Conservation (phyloP, 768 basidiomycete genomes). For the Lentinula sp. region DNA sequence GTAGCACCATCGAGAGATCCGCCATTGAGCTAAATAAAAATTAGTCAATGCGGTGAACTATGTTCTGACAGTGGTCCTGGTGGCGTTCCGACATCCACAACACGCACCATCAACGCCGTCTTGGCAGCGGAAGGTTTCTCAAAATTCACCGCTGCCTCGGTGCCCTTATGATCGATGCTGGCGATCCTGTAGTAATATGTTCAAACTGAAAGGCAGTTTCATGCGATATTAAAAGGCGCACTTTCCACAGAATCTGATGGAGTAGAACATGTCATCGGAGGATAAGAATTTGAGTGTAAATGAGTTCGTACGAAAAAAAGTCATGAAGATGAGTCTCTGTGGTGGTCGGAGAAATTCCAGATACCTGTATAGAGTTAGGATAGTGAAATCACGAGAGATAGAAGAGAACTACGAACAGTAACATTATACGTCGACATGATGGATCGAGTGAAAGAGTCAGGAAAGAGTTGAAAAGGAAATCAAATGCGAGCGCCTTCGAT, state of each 20-base stretch:
- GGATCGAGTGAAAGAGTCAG: neutral
- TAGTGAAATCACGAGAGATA: too few species aligned
- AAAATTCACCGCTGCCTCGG: conserved; percentile 71
- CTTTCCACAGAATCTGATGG: conserved; percentile 81
- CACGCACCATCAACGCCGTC: conserved; percentile 74
- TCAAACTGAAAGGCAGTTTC: neutral
- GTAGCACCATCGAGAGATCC: conserved; percentile 69
- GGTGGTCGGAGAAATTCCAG: conserved; percentile 52
- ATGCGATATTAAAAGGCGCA: conserved; percentile 23
- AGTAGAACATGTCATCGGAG: conserved; percentile 4
- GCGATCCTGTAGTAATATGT: conserved; percentile 42
- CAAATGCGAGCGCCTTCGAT: neutral
- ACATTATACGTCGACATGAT: conserved; percentile 2
- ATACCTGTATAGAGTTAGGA: neutral
- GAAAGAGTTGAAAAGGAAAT: neutral
- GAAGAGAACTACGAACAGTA: neutral
- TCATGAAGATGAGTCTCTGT: conserved; percentile 65
- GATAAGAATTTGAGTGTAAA: neutral
- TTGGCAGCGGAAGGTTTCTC: conserved; percentile 80
- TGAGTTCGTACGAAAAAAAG: conserved; percentile 65
- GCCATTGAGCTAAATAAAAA: conserved; percentile 52
- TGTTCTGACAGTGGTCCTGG: too few species aligned
- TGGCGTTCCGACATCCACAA: neutral
- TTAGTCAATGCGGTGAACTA: neutral
- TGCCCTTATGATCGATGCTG: conserved; percentile 51